phyloP scores from a whole-genome alignment of 805 yeast genomes.

The Yamadazyma insecticola region DNA sequence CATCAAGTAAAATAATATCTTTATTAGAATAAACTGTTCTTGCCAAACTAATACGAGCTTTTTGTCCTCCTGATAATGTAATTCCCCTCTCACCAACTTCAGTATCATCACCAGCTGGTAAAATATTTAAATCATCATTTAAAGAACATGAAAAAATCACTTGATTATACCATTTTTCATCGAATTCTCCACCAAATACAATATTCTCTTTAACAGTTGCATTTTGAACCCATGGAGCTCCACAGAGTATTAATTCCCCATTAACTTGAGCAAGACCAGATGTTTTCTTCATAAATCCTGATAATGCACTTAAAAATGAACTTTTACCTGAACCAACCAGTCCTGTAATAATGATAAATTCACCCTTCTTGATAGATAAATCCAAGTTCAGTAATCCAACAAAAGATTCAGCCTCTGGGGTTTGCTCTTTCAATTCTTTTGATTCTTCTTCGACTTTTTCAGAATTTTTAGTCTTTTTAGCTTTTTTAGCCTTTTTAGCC shows the following conservation, averaged over 20 bases:
- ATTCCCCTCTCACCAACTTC: conserved; percentile 36
- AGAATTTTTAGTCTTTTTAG: neutral
- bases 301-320: conserved; percentile 31
- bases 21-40: conserved; percentile 28
- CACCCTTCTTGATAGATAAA: conserved; percentile 23
- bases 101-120: conserved; percentile 31
- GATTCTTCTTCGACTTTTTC: conserved; percentile 1
- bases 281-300: conserved; percentile 33
- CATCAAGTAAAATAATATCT: conserved; percentile 29
- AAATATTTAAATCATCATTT: conserved; percentile 22
- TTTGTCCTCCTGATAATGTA: conserved; percentile 36
- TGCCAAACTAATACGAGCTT: conserved; percentile 31
- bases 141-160: conserved; percentile 25
- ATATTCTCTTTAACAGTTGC: conserved; percentile 28
- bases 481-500: conserved; percentile 1
- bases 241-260: conserved; percentile 25
- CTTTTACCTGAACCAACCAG: conserved; percentile 33
- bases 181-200: conserved; percentile 20
- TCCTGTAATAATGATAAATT: conserved; percentile 34
- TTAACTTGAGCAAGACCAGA: conserved; percentile 23
- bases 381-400: conserved; percentile 11
- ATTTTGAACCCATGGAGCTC: conserved; percentile 33
- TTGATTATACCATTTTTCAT: conserved; percentile 17
- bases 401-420: neutral
- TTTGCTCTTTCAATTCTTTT: neutral